phyloP scores from a whole-genome alignment of 306 rosid species.

The Elaeagnus macrophylla region DNA sequence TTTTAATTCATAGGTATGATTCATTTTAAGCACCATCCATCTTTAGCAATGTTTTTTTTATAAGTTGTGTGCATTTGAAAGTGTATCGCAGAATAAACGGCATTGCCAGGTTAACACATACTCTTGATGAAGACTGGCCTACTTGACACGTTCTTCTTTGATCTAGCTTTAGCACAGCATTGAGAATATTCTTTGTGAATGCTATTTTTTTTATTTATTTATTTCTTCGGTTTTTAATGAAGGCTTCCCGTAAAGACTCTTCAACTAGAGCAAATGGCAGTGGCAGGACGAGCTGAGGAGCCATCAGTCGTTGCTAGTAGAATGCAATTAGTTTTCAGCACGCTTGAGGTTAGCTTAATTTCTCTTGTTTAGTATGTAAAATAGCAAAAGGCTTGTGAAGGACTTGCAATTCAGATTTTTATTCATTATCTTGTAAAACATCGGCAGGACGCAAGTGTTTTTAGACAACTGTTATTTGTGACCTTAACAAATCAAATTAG shows the following conservation, averaged over 20 bases:
- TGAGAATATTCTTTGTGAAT: neutral
- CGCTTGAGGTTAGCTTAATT: slow-evolving; percentile 69
- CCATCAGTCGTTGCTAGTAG: slow-evolving; percentile 91
- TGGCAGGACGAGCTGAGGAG: slow-evolving; percentile 75
- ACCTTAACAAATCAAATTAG: neutral
- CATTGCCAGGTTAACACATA: too few species aligned
- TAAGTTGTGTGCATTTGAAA: too few species aligned
- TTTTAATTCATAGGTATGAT: neutral
- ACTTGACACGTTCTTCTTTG: too few species aligned
- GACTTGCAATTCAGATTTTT: neutral
- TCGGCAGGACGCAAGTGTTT: neutral
- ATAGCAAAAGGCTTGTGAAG: neutral
- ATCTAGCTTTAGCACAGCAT: too few species aligned
- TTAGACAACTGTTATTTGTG: neutral
- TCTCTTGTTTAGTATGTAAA: neutral
- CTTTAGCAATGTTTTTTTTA: too few species aligned
- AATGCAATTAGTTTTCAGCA: slow-evolving; percentile 79
- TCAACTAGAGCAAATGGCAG: slow-evolving; percentile 93
- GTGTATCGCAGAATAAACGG: too few species aligned
- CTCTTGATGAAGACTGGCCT: too few species aligned
- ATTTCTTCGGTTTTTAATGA: slow-evolving; percentile 19
- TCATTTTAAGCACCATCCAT: too few species aligned
- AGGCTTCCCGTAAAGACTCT: slow-evolving; percentile 98
- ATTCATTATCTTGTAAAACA: neutral
- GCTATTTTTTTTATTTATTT: neutral